Evolutionary conservation across 148 eudicot species (phyloP), one percentile per base, ranked within the genome.

Genomic region (Nepenthes mirabilis): DNA sequence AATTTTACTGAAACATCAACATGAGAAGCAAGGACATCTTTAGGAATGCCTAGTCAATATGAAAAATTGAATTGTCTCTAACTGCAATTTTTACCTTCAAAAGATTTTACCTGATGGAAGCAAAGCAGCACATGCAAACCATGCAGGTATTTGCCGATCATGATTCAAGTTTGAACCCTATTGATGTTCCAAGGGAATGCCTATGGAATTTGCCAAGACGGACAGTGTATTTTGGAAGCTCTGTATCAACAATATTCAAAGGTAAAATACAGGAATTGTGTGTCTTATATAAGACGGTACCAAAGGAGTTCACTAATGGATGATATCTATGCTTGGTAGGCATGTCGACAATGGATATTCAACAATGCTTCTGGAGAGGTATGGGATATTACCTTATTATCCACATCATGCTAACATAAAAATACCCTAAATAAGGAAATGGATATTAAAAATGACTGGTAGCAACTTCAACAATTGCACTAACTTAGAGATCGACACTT

Each of bases 91-190:
- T 3, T 49, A 12, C 13, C 13, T 49, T 49, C 52, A 49, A 49
- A 49, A n/a, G 52, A 40, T 14, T 54, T 11, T 5, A 57, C 6
- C 59, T 11, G 40, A 10, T 2, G n/a, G 14, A 13, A 34, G 9
- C 35, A 57, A 34, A 57, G 5, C 59, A 34, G 14, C 1, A 23
- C 52, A n/a, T 65, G n/a, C 14, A 35, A 36, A 35, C n/a, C 45
- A 47, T 70, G 56, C 75, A 85, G 91, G 69, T 85, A 53, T 85
- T 85, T 71, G 87, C 91, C 1, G 91, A 85, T 72, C 86, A 85
- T 75, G 83, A 65, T 65, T 79, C 91, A 34, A 85, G 91, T 72
- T 56, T 79, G n/a, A 75, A 68, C 12, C 91, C 91, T 34, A 82
- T 85, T 69, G 68, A 75, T 56, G 85, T 85, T 65, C 87, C 87